Evolutionary conservation across 2,329 filamentous ascomycete genomes (phyloP).

Genomic region (Fusarium setosum): DNA sequence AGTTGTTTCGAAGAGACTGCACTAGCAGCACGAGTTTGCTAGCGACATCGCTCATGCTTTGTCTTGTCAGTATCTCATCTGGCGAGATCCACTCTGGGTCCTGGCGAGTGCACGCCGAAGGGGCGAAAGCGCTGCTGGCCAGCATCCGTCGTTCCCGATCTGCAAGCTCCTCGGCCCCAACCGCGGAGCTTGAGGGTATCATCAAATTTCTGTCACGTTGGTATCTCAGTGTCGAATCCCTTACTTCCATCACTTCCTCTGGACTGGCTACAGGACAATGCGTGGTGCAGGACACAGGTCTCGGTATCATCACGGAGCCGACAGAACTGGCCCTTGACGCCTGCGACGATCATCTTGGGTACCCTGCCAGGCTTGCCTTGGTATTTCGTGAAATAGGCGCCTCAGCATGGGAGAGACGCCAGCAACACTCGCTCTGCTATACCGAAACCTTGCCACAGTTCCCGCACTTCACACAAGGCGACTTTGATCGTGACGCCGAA

Average conservation of each 20-base stretch:
- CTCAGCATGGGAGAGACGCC: neutral
- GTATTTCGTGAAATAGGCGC: neutral
- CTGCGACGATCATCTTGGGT: neutral
- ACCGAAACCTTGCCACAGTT: neutral
- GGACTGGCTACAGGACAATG: neutral
- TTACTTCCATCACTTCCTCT: neutral
- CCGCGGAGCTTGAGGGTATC: neutral
- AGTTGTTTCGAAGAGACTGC: neutral
- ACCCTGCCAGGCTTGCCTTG: neutral
- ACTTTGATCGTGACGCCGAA: neutral
- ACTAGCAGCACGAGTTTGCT: neutral
- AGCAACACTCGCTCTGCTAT: neutral
- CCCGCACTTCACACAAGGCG: neutral
- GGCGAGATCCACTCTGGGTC: neutral
- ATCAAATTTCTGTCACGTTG: neutral
- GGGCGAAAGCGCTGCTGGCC: neutral
- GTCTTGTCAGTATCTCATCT: neutral
- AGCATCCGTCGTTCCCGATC: neutral
- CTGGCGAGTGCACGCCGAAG: neutral
- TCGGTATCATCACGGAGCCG: neutral
- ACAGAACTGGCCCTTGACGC: neutral
- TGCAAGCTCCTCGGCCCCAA: neutral
- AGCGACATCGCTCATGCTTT: neutral
- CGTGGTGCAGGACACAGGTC: neutral
- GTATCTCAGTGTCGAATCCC: neutral